Evolutionary conservation across 495 filamentous ascomycete species (phyloP).

Genomic region (Talaromyces ruber): DNA sequence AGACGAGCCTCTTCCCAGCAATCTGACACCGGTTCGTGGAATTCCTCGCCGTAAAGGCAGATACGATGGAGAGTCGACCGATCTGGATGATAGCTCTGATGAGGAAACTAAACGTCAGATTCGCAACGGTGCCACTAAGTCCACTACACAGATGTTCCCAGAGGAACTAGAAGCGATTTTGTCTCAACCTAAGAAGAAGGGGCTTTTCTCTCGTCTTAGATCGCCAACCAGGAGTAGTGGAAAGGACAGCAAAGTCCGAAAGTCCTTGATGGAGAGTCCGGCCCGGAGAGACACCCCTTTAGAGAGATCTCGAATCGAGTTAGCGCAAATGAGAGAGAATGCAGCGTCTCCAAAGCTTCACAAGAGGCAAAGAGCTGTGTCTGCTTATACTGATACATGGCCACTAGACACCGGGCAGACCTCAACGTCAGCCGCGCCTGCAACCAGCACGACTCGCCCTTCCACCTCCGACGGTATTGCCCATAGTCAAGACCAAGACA

Average conservation of each 20-base stretch:
- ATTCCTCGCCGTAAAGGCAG: constrained; percentile 47
- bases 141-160: constrained; percentile 22
- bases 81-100: constrained; percentile 57
- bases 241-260: constrained; percentile 22
- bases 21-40: constrained; percentile 52
- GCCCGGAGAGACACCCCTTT: constrained; percentile 23
- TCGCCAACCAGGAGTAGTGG: constrained; percentile 26
- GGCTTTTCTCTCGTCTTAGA: constrained; percentile 34
- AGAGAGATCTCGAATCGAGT: constrained; percentile 27
- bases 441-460: background rate
- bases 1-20: constrained; percentile 32
- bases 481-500: constrained; percentile 3
- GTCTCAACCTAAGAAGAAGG: constrained; percentile 23
- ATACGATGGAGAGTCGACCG: constrained; percentile 57
- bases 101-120: constrained; percentile 19
- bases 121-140: constrained; percentile 9
- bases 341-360: constrained; percentile 16
- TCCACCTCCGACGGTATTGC: constrained; percentile 6
- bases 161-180: constrained; percentile 31
- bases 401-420: constrained; percentile 6
- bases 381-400: constrained; percentile 11
- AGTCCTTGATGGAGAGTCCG: constrained; percentile 19
- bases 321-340: constrained; percentile 16
- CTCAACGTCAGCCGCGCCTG: background rate
- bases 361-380: constrained; percentile 16